Conservation (phyloP, 768 basidiomycete species). For the Kwoniella botswanensis region DNA sequence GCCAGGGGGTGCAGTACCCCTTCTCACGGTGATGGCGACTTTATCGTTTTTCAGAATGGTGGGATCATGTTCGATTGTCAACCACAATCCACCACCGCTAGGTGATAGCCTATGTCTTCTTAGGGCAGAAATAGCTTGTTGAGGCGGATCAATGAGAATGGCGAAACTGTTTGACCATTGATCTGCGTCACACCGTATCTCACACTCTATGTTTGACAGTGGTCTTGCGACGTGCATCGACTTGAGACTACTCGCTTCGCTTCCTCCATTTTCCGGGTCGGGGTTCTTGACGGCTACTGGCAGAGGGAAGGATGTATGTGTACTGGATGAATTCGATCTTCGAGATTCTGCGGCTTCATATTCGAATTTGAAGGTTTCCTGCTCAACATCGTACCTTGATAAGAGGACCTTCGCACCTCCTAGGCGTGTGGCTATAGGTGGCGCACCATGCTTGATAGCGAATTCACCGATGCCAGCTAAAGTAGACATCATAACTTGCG, state of each 20-base stretch:
- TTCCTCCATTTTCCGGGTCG: conserved; percentile 63
- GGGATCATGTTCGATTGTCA: conserved; percentile 84
- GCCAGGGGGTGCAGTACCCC: conserved; percentile 64
- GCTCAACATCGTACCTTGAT: conserved; percentile 85
- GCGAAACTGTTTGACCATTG: conserved; percentile 67
- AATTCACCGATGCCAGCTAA: conserved; percentile 94
- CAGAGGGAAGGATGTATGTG: conserved; percentile 48
- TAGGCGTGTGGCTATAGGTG: conserved; percentile 85
- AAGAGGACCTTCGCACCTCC: conserved; percentile 74
- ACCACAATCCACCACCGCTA: conserved; percentile 91
- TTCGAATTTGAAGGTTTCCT: conserved; percentile 76
- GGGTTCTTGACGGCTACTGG: conserved; percentile 40
- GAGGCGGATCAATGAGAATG: conserved; percentile 84
- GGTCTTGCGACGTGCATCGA: conserved; percentile 43
- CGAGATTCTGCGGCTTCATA: conserved; percentile 63
- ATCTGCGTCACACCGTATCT: conserved; percentile 88
- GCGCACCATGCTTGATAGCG: conserved; percentile 92
- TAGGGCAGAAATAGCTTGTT: conserved; percentile 77
- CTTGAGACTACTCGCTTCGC: conserved; percentile 35
- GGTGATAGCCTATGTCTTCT: conserved; percentile 82
- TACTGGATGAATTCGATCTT: conserved; percentile 59
- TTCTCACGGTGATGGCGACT: conserved; percentile 73
- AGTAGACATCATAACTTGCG: conserved; percentile 86
- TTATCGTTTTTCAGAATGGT: conserved; percentile 79
- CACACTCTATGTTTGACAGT: conserved; percentile 73